These are phyloP conservation scores for Auricularia cornea DNA, from an alignment of 768 basidiomycete genomes.

Conservation along the genomic window DNA sequence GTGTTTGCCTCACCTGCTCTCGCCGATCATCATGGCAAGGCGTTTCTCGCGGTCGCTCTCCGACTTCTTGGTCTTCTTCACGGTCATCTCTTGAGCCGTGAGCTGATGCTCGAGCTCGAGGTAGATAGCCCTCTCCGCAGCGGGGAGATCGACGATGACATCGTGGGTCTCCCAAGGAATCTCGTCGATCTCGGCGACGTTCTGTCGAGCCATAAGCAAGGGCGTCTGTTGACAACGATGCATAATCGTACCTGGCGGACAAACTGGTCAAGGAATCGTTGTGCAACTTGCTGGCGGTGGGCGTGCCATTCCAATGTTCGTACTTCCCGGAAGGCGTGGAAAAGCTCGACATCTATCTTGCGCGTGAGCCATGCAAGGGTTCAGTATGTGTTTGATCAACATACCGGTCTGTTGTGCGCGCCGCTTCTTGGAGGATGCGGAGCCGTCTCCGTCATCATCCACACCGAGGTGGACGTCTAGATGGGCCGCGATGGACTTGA, in stretches of 20 bases:
- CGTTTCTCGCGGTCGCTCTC: conserved; percentile 81
- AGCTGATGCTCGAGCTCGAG: conserved; percentile 90
- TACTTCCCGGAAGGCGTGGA: conserved; percentile 95
- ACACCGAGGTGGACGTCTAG: conserved; percentile 86
- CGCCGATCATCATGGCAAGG: conserved; percentile 78
- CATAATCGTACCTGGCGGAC: conserved; percentile 71
- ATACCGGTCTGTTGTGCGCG: conserved; percentile 76
- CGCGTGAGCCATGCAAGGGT: no score
- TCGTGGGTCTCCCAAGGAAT: conserved; percentile 70
- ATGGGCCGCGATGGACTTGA: conserved; percentile 87
- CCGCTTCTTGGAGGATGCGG: conserved; percentile 69
- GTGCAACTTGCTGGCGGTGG: conserved; percentile 75
- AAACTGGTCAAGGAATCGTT: conserved; percentile 70
- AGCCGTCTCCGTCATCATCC: conserved; percentile 80
- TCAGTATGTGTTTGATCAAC: conserved; percentile 43
- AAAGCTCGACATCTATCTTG: no score
- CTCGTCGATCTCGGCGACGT: conserved; percentile 94
- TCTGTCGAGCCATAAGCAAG: conserved; percentile 39
- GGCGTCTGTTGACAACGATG: neutral
- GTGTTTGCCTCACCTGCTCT: conserved; percentile 58
- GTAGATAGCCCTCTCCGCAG: conserved; percentile 91
- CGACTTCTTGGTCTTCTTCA: conserved; percentile 55
- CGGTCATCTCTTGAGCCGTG: conserved; percentile 79
- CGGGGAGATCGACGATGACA: conserved; percentile 61
- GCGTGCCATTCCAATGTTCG: conserved; percentile 90